Evolutionary conservation across 441 rosid genomes (phyloP).

Genomic region (Pelargonium fulgidum): DNA sequence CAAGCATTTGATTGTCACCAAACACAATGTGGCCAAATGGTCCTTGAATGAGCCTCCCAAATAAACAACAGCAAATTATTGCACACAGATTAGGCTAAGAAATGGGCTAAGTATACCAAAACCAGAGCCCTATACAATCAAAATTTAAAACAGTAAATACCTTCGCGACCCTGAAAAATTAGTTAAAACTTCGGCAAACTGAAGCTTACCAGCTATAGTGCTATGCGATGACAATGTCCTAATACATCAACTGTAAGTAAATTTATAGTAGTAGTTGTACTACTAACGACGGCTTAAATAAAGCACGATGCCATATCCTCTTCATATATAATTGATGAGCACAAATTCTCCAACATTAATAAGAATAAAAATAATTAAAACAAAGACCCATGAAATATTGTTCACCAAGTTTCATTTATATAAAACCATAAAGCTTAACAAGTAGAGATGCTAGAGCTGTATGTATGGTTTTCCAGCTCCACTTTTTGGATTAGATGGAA

Average conservation of each 20-base stretch:
- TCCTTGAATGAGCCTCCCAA: background rate
- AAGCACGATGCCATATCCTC: background rate
- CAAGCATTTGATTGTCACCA: background rate
- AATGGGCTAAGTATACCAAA: background rate
- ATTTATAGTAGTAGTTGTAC: background rate
- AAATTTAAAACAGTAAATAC: background rate
- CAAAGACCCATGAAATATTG: background rate
- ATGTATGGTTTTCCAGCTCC: constrained; percentile 3
- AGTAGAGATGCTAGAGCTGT: background rate
- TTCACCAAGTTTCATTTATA: background rate
- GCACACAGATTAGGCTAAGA: background rate
- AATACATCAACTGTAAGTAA: background rate
- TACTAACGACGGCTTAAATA: background rate
- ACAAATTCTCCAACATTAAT: constrained; percentile 7
- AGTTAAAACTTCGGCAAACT: background rate
- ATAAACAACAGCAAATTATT: background rate
- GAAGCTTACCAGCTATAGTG: background rate
- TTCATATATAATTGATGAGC: background rate
- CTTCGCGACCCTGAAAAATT: background rate
- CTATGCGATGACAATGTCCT: background rate
- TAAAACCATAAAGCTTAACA: background rate
- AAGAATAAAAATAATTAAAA: background rate
- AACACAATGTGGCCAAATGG: constrained; percentile 5
- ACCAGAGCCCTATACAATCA: background rate
- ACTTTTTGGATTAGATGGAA: background rate